Percentiles rank a stretch among this genome's conserved stretches.
phyloP scores from a whole-genome alignment of 2,329 filamentous ascomycete genomes.

The Fusarium sp. region DNA sequence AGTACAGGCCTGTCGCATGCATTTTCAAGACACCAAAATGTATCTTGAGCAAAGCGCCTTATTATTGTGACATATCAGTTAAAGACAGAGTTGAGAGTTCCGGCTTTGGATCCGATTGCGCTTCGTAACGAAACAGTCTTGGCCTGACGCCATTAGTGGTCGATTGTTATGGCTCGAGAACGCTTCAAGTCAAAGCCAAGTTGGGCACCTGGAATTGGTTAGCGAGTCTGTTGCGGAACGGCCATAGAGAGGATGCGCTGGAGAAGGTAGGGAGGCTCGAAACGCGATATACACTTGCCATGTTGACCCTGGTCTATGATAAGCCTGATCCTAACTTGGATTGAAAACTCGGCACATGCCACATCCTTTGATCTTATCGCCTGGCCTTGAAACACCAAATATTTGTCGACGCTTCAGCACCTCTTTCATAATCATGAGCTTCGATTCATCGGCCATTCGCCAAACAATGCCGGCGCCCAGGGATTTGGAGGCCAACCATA shows the following conservation, averaged over 20 bases:
- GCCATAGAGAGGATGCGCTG: not conserved
- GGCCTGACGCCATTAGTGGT: not conserved
- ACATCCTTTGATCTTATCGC: not conserved
- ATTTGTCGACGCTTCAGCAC: not conserved
- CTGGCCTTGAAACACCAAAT: not conserved
- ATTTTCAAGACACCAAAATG: slow-evolving; percentile 10
- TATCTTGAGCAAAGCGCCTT: not conserved
- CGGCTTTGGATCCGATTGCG: slow-evolving; percentile 20
- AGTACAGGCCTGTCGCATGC: not conserved
- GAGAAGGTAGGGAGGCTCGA: not conserved
- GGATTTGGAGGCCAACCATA: slow-evolving; percentile 32
- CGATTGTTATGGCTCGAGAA: not conserved
- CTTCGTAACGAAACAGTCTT: slow-evolving; percentile 9
- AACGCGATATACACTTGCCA: not conserved
- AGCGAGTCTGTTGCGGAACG: not conserved
- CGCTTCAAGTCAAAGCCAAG: not conserved
- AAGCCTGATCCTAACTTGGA: not conserved
- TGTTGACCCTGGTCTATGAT: not conserved
- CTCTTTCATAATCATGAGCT: not conserved
- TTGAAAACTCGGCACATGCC: not conserved
- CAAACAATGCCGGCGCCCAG: not conserved
- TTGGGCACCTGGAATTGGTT: not conserved
- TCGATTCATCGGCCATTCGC: not conserved
- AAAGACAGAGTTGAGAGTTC: slow-evolving; percentile 2
- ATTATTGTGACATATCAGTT: slow-evolving; percentile 20